These are phyloP conservation scores for Pochonia chlamydosporia DNA, from an alignment of 2,329 filamentous ascomycete genomes.

Conservation along the genomic window DNA sequence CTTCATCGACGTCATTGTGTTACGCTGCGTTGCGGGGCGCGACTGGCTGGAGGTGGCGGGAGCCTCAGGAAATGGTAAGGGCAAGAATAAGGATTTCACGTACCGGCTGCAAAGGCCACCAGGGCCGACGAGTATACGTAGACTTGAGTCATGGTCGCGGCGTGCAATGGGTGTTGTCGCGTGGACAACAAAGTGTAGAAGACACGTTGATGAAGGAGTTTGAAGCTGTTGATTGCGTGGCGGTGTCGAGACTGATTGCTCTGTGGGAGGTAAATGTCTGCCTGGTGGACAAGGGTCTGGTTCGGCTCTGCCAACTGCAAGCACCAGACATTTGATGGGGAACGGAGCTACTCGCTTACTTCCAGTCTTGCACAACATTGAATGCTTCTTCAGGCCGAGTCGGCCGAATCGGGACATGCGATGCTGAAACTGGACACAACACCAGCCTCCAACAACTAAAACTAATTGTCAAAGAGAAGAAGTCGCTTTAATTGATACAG, in stretches of 20 bases:
- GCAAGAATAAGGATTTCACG: conserved; percentile 17
- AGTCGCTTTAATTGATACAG: no score
- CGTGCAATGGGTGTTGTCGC: not conserved
- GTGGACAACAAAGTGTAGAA: not conserved
- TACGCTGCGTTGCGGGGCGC: conserved; percentile 5
- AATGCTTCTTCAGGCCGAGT: no score
- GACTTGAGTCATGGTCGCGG: conserved; percentile 34
- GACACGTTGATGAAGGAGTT: not conserved
- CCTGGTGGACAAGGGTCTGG: no score
- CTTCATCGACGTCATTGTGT: conserved; percentile 19
- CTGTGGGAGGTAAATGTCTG: not conserved
- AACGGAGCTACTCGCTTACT: not conserved
- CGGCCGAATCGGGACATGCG: no score
- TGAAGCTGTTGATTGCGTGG: not conserved
- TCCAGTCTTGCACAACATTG: not conserved
- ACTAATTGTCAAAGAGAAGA: no score
- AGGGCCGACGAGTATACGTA: conserved; percentile 37
- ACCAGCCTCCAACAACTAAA: no score
- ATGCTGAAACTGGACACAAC: no score
- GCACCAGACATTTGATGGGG: not conserved
- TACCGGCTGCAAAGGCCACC: conserved; percentile 37
- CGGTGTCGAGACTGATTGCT: not conserved
- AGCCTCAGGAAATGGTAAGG: not conserved
- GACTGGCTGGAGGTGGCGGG: conserved; percentile 1
- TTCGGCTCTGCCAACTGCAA: not conserved